These are phyloP conservation scores for Suhomyces coccinellae DNA, from an alignment of 1,139 yeast genomes.

Conservation along the genomic window DNA sequence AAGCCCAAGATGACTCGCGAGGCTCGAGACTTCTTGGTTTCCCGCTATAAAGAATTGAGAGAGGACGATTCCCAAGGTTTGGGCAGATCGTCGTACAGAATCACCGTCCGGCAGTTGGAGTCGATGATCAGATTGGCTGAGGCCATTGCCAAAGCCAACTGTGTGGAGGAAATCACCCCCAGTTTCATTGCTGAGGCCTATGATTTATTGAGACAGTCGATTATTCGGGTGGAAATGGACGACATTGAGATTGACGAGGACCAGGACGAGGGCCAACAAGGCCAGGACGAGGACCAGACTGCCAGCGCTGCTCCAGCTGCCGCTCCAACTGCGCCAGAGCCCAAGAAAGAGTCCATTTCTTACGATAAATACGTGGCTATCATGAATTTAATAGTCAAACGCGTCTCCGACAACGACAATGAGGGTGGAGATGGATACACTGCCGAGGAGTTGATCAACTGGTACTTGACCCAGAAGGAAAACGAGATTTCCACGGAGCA, in stretches of 20 bases:
- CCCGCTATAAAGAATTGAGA: constrained; percentile 83
- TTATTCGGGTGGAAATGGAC: constrained; percentile 91
- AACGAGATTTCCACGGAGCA: constrained; percentile 68
- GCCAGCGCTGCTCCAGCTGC: constrained; percentile 12
- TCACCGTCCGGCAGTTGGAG: constrained; percentile 95
- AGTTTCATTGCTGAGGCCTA: constrained; percentile 92
- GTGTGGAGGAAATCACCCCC: constrained; percentile 86
- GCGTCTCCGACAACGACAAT: constrained; percentile 59
- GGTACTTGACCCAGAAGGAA: constrained; percentile 80
- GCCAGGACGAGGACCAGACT: constrained; percentile 2
- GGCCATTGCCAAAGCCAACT: constrained; percentile 96
- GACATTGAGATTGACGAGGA: constrained; percentile 79
- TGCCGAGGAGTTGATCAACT: constrained; percentile 68
- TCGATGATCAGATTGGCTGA: constrained; percentile 91
- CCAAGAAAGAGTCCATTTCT: constrained; percentile 45
- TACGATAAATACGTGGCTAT: constrained; percentile 85
- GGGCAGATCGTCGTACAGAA: constrained; percentile 84
- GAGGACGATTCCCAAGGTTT: constrained; percentile 91
- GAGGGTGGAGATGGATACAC: constrained; percentile 66
- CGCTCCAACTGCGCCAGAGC: constrained; percentile 11
- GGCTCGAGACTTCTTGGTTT: constrained; percentile 77
- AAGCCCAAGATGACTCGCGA: constrained; percentile 84
- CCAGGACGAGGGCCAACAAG: constrained; percentile 13
- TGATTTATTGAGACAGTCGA: constrained; percentile 84
- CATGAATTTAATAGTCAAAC: constrained; percentile 76